Conservation (phyloP, 163 green algal genomes). For the Prototheca cutis region DNA sequence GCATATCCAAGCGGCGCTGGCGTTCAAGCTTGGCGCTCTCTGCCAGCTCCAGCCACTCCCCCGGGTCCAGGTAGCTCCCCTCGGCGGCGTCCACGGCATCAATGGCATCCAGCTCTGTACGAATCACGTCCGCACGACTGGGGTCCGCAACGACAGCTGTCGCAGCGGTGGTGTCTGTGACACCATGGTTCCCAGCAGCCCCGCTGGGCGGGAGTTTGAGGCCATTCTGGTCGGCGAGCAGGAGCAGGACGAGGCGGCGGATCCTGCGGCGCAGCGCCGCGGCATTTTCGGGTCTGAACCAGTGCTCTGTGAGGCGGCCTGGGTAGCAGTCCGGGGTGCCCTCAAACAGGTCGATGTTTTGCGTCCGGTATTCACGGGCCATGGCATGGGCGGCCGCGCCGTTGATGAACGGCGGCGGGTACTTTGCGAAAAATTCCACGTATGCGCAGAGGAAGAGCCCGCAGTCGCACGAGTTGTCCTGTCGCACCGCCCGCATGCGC, state of each 20-base stretch:
- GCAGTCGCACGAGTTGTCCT: constrained; percentile 83
- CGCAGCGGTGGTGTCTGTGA: too few species aligned
- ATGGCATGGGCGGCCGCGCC: background rate
- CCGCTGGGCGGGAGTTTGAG: too few species aligned
- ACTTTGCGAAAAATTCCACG: constrained; percentile 65
- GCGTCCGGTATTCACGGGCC: background rate
- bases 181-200: too few species aligned
- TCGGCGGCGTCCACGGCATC: too few species aligned
- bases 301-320: constrained; percentile 37
- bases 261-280: constrained; percentile 33
- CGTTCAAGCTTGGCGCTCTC: constrained; percentile 1
- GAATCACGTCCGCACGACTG: too few species aligned
- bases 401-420: constrained; percentile 18
- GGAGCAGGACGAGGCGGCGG: constrained; percentile 14
- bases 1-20: background rate
- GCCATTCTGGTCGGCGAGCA: too few species aligned
- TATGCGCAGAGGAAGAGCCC: constrained; percentile 84
- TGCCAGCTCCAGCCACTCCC: background rate
- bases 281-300: constrained; percentile 47
- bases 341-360: constrained; percentile 15
- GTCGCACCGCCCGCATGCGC: constrained; percentile 3
- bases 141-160: too few species aligned
- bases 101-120: too few species aligned
- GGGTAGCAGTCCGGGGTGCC: constrained; percentile 7
- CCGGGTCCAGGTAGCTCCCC: constrained; percentile 2